Conservation (phyloP, 257 asterid species). For the Solanum okadae region DNA sequence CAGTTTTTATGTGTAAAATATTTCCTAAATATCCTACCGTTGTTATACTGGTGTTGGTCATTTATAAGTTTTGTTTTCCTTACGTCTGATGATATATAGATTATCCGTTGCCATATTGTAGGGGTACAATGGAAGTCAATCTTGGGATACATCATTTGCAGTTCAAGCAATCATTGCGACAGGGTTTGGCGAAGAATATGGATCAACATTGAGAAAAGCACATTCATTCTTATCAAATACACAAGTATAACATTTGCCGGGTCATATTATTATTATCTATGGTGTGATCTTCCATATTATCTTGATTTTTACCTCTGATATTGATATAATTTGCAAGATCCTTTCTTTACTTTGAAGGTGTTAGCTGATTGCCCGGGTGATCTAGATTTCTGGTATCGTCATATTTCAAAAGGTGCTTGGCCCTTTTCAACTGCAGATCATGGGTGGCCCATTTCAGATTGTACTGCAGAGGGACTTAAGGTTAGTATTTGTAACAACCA, state of each 20-base stretch:
- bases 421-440: conserved; percentile 97
- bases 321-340: conserved; percentile 5
- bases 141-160: conserved; percentile 87
- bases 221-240: conserved; percentile 57
- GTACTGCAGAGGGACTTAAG: conserved; percentile 98
- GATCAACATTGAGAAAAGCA: conserved; percentile 61
- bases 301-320: background rate
- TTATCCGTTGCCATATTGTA: conserved; percentile 13
- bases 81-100: background rate
- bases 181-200: conserved; percentile 56
- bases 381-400: conserved; percentile 77
- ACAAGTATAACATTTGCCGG: conserved; percentile 43
- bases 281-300: background rate
- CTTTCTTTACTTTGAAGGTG: conserved; percentile 42
- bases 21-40: background rate
- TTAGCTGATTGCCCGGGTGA: conserved; percentile 81
- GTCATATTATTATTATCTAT: background rate
- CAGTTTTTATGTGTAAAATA: background rate
- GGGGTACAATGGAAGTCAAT: conserved; percentile 98
- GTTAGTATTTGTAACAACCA: conserved; percentile 21
- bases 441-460: conserved; percentile 99
- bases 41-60: background rate
- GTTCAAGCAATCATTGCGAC: conserved; percentile 86
- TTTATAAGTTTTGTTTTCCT: background rate
- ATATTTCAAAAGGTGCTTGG: conserved; percentile 99